Base-by-base conservation (phyloP, 495 filamentous ascomycete genomes). In the Collariella sp. region DNA sequence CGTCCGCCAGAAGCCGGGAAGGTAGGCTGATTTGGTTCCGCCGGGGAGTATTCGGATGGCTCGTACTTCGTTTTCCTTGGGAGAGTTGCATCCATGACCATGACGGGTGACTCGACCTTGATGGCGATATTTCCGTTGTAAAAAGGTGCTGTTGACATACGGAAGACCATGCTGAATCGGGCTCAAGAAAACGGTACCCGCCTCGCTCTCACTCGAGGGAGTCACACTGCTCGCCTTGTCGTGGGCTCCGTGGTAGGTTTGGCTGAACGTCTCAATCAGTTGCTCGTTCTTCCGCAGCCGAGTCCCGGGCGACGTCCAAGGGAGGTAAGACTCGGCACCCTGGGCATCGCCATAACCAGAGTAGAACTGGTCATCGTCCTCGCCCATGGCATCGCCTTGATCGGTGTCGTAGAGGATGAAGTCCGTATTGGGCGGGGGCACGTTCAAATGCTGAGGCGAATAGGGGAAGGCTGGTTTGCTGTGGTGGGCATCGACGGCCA, bases 251-350 rank as follows among this genome's bases (percentile, higher is more conserved):
- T 66, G 50, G 54, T 67, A 67, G 7, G 63, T 57, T 40, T 67
- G 59, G 16, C 57, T 60, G 46, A 69, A 66, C 39, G 31, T 51
- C 38, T 66, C 61, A 5, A 66, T 54, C 36, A 66, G 20, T 9
- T 40, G 48, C 52, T 67, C 61, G 41, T 61, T 66, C 29, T 60
- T 60, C 23, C 64, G 57, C 18, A 68, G 22, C 16, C 66, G 64
- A 15, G 65, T 68, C 19, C 33, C 56, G 2, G 66, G 67, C 10
- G 67, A 70, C 3, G 47, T 59, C 67, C 67, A 70, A 11, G 67
- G 67, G 11, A 70, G 39, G 45, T 61, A 67, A 13, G 62, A 56
- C 35, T 62, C 54, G 47, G 35, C 31, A 2, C 29, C 46, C 9
- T 56, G 50, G 35, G 53, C 23, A 1, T 49, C 43, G 10, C 45